Conservation (phyloP, 2,329 filamentous ascomycete species). For the Colletotrichum siamense region DNA sequence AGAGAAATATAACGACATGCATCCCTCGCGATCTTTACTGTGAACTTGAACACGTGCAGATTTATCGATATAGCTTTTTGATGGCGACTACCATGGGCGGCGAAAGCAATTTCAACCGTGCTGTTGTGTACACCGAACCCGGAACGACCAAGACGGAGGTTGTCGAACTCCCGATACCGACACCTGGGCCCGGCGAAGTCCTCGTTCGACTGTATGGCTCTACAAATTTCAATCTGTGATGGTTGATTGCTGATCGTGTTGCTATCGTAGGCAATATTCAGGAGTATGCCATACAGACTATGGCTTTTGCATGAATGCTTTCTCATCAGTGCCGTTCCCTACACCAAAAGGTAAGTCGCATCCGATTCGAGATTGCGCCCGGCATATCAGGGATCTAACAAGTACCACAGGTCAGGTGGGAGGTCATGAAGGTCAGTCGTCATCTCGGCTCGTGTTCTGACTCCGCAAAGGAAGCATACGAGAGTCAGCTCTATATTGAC, state of each 20-base stretch:
- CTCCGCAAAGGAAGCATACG: background rate
- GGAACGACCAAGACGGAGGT: slow-evolving; percentile 29
- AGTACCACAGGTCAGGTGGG: slow-evolving; percentile 23
- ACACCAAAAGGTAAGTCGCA: slow-evolving; percentile 6
- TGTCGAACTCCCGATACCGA: slow-evolving; percentile 28
- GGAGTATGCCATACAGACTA: slow-evolving; percentile 33
- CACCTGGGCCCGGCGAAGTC: slow-evolving; percentile 28
- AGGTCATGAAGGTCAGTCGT: slow-evolving; percentile 23
- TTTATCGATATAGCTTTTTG: background rate
- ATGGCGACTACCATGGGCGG: slow-evolving; percentile 14
- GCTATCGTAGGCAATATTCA: slow-evolving; percentile 23
- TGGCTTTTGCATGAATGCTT: slow-evolving; percentile 27
- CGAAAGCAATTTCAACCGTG: slow-evolving; percentile 23
- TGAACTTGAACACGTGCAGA: background rate
- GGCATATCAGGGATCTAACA: background rate
- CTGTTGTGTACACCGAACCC: slow-evolving; percentile 29
- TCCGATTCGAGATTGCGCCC: background rate
- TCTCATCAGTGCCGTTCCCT: slow-evolving; percentile 20
- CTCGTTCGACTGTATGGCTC: slow-evolving; percentile 27
- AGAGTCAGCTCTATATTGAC: background rate
- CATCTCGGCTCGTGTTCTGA: background rate
- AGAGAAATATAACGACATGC: slow-evolving; percentile 7
- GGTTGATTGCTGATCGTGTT: background rate
- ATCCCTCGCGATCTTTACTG: background rate
- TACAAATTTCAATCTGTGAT: background rate